Evolutionary conservation across 2,329 filamentous ascomycete genomes (phyloP), one percentile per base, ranked within the genome.

Genomic region (Pseudocercospora eumusae): DNA sequence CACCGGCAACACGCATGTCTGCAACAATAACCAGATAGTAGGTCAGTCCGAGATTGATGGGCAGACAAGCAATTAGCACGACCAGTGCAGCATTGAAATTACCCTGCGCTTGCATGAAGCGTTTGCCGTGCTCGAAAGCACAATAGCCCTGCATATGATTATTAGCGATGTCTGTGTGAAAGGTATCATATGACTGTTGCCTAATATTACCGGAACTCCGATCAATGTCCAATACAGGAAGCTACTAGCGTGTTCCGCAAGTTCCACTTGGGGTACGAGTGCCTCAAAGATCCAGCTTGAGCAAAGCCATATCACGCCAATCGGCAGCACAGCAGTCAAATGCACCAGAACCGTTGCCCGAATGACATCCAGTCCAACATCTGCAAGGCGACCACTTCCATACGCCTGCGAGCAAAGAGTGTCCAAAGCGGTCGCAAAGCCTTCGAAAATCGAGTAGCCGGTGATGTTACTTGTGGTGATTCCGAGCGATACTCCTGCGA

Each of bases 101-200:
- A 1, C 83, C 82, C 64, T 85, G 83, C 0, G 83, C 81, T 67
- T 85, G 82, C 2, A 84, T 75, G 64, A 84, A 84, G 0, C 83
- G 76, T 68, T 85, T 85, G 1, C 80, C 75, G 0, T 81, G 81
- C 64, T 85, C 83, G 28, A 85, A 85, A 2, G 77, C 77, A 1
- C 80, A 82, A 59, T 84, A 85, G 2, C 82, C 82, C 53, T 56
- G 21, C 45, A 23, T 4, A 50, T 15, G n/a, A n/a, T n/a, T 3
- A 11, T 50, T 11, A 50, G 45, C 13, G 7, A 20, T 23, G 45
- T 18, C 21, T 27, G n/a, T 7, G 11, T 15, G 3, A 4, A 36
- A n/a, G 18, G n/a, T n/a, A n/a, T n/a, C n/a, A 13, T 9, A 13
- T 10, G 21, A 21, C n/a, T 21, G 20, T n/a, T 15, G 11, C 52